phyloP scores from a whole-genome alignment of 208 protist species.

The Trypanosomatidae sp. region DNA sequence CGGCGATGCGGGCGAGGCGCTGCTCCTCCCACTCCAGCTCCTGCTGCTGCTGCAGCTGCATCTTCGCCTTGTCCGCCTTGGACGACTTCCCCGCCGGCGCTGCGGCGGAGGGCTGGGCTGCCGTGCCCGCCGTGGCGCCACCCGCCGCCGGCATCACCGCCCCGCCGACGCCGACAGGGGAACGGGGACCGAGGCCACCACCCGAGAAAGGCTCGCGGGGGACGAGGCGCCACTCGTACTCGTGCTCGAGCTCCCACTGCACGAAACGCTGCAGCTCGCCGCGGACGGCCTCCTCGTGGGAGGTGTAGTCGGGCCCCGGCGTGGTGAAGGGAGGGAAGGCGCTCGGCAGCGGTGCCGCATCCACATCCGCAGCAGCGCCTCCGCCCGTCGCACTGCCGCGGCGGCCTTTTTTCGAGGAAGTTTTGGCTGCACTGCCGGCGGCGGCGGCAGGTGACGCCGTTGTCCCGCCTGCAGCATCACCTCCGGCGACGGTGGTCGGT shows the following conservation, averaged over 20 bases:
- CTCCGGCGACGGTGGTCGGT: neutral
- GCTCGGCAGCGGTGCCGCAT: neutral
- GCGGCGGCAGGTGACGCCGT: too few species aligned
- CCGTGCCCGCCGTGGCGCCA: neutral
- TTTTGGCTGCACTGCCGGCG: too few species aligned
- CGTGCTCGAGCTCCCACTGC: slow-evolving; percentile 49
- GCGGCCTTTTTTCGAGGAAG: too few species aligned
- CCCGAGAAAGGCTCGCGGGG: slow-evolving; percentile 25
- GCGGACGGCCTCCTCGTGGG: slow-evolving; percentile 13
- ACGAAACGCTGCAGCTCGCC: slow-evolving; percentile 40
- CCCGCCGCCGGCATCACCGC: neutral
- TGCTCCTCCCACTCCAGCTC: slow-evolving; percentile 61
- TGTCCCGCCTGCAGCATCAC: too few species aligned
- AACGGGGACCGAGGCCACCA: neutral
- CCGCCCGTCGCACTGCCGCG: too few species aligned
- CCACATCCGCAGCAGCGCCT: neutral
- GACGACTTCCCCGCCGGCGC: slow-evolving; percentile 32
- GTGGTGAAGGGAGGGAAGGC: too few species aligned
- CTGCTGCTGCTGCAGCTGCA: slow-evolving; percentile 51
- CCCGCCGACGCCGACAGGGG: neutral
- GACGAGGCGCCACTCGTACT: slow-evolving; percentile 56
- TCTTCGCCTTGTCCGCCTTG: slow-evolving; percentile 34
- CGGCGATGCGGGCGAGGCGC: slow-evolving; percentile 34
- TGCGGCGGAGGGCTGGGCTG: too few species aligned
- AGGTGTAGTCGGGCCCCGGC: too few species aligned